A percentile compares a stretch with the other conserved stretches of the same genome.
Evolutionary conservation across 768 basidiomycete genomes (phyloP).

Genomic region (Tremella mesenterica): DNA sequence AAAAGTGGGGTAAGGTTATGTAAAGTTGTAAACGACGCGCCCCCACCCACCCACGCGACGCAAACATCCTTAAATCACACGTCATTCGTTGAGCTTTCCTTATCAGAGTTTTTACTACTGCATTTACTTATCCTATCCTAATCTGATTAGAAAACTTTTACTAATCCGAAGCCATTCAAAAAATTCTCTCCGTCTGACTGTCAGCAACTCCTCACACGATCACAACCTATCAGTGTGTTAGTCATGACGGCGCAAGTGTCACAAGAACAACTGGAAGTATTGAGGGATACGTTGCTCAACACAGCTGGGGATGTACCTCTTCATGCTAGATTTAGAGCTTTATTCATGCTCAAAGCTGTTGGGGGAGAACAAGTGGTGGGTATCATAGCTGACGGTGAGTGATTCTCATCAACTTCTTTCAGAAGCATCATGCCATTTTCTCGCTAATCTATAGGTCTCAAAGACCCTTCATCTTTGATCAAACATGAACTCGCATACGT

Average conservation of each 20-base stretch:
- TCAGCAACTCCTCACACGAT: no score
- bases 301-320: slow-evolving; percentile 61
- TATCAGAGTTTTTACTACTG: no score
- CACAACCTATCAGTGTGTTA: no score
- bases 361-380: slow-evolving; percentile 61
- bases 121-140: no score
- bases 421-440: neutral
- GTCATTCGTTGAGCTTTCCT: no score
- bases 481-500: slow-evolving; percentile 98
- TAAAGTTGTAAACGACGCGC: no score
- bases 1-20: no score
- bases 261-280: slow-evolving; percentile 54
- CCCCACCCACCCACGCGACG: no score
- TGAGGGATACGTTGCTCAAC: slow-evolving; percentile 74
- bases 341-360: slow-evolving; percentile 84
- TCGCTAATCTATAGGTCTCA: slow-evolving; percentile 59
- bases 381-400: slow-evolving; percentile 73
- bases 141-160: no score
- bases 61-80: no score
- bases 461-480: slow-evolving; percentile 75
- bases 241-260: slow-evolving; percentile 43
- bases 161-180: no score
- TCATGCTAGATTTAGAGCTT: slow-evolving; percentile 76
- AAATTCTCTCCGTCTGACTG: no score
- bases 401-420: neutral